phyloP scores from a whole-genome alignment of 257 asterid species.

The Capsicum chinense region DNA sequence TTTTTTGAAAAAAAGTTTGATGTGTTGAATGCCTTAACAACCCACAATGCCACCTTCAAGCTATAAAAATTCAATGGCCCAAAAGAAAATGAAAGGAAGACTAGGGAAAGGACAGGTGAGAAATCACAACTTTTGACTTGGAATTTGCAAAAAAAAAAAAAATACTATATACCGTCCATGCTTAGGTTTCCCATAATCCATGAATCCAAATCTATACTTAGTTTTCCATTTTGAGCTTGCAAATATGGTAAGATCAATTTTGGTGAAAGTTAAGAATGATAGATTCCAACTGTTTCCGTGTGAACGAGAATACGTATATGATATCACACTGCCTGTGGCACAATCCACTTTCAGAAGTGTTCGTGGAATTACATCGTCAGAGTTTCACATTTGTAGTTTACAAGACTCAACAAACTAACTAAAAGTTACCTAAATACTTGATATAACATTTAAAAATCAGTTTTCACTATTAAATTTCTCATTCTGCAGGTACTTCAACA shows the following conservation, averaged over 20 bases:
- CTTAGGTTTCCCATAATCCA: neutral
- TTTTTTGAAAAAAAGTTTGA: no score
- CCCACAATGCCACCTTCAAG: neutral
- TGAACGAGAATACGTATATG: neutral
- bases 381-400: neutral
- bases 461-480: conserved; percentile 48
- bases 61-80: neutral
- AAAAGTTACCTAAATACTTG: conserved; percentile 20
- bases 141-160: neutral
- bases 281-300: neutral
- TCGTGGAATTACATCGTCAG: neutral
- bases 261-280: neutral
- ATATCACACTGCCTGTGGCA: neutral
- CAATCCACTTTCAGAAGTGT: neutral
- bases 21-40: neutral
- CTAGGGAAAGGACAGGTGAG: neutral
- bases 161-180: neutral
- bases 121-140: neutral
- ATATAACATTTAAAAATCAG: conserved; percentile 35
- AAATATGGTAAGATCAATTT: neutral
- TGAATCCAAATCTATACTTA: neutral
- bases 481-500: conserved; percentile 78
- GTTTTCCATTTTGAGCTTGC: neutral
- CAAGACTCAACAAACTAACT: neutral
- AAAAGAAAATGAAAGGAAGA: neutral